Conservation (phyloP, 2,329 filamentous ascomycete genomes). For the Arthrobotrys sinensis region DNA sequence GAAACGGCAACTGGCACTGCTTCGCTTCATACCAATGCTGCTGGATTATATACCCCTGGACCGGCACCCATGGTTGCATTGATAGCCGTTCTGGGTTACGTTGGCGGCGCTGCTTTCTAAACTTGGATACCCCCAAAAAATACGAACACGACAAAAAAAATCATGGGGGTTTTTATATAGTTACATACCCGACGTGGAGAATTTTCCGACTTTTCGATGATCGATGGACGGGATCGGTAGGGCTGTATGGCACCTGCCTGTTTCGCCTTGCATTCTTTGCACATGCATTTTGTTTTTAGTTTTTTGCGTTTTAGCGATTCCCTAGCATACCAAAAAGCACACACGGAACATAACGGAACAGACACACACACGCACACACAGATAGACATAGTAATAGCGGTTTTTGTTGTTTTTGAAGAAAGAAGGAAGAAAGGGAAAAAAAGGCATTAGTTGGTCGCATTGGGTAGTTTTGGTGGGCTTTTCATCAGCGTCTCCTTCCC, state of each 20-base stretch:
- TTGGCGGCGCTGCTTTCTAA: conserved; percentile 43
- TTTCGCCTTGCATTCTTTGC: background rate
- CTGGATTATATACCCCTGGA: conserved; percentile 18
- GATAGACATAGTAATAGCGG: conserved; percentile 28
- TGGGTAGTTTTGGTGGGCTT: conserved; percentile 1
- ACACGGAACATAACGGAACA: conserved; percentile 19
- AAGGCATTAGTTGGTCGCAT: conserved; percentile 16
- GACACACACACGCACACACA: conserved; percentile 10
- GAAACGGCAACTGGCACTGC: conserved; percentile 39
- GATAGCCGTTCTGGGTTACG: conserved; percentile 36
- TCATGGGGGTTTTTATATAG: conserved; percentile 5
- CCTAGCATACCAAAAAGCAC: conserved; percentile 29
- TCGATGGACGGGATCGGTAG: background rate
- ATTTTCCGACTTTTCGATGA: background rate
- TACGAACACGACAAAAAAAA: conserved; percentile 8
- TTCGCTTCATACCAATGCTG: conserved; percentile 51
- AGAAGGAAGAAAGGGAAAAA: background rate
- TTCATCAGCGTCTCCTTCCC: background rate
- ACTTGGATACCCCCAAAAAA: conserved; percentile 6
- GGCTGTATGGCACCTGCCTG: conserved; percentile 11
- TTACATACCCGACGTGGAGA: background rate
- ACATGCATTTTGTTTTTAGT: conserved; percentile 14
- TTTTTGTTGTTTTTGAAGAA: background rate
- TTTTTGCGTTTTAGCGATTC: conserved; percentile 40
- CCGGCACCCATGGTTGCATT: conserved; percentile 40